Conservation (phyloP, 164 flowering plant genomes). For the Chimonanthus salicifolius region DNA sequence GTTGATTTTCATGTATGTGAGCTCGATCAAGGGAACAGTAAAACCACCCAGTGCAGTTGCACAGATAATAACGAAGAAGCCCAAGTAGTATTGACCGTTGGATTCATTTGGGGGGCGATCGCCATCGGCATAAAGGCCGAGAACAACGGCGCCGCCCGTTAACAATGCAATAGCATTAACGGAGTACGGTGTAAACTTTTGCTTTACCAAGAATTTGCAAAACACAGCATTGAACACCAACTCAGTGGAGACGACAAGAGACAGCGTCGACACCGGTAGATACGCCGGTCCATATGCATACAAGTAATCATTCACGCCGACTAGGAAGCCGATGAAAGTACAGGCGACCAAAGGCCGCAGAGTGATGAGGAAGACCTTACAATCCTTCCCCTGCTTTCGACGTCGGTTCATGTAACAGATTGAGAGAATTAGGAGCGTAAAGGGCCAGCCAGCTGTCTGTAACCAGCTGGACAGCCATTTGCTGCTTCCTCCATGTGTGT, state of each 20-base stretch:
- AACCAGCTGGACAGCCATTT: slow-evolving; percentile 38
- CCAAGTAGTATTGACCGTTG: slow-evolving; percentile 20
- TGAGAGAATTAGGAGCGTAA: slow-evolving; percentile 38
- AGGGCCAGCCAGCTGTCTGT: slow-evolving; percentile 47
- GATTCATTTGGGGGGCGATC: slow-evolving; percentile 35
- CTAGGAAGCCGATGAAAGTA: slow-evolving; percentile 28
- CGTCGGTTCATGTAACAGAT: slow-evolving; percentile 13
- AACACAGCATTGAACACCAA: slow-evolving; percentile 15
- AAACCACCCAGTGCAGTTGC: slow-evolving; percentile 48
- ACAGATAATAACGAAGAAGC: slow-evolving; percentile 42
- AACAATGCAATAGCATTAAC: slow-evolving; percentile 45
- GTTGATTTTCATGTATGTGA: slow-evolving; percentile 38
- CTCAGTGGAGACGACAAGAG: slow-evolving; percentile 18
- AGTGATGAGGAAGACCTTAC: slow-evolving; percentile 5
- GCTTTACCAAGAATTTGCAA: slow-evolving; percentile 11
- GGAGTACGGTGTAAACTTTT: slow-evolving; percentile 42
- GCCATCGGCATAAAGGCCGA: slow-evolving; percentile 31
- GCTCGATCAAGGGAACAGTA: slow-evolving; percentile 42
- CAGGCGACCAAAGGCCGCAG: slow-evolving; percentile 7
- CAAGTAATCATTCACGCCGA: slow-evolving; percentile 16
- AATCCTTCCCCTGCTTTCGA: not conserved
- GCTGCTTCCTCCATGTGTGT: slow-evolving; percentile 47
- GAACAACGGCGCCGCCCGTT: slow-evolving; percentile 35
- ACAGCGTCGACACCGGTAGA: slow-evolving; percentile 19
- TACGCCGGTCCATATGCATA: slow-evolving; percentile 8